phyloP scores from a whole-genome alignment of 2,329 filamentous ascomycete species.

The Aspergillus sclerotialis region DNA sequence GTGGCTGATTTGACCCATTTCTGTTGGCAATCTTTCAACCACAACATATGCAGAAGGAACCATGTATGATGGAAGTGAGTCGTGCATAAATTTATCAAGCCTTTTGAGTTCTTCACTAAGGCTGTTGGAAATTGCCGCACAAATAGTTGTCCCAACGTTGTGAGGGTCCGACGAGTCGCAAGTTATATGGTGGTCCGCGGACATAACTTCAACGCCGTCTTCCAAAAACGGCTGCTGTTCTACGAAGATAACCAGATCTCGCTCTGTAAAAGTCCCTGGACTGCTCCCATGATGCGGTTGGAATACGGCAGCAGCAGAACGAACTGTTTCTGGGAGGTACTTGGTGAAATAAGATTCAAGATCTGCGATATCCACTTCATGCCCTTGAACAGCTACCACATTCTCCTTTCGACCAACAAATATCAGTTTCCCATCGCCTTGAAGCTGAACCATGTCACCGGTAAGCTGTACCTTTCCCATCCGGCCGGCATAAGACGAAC shows the following conservation, averaged over 20 bases:
- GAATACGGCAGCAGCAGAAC: conserved; percentile 22
- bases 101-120: conserved; percentile 32
- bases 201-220: conserved; percentile 20
- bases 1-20: conserved; percentile 22
- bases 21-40: conserved; percentile 30
- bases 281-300: conserved; percentile 10
- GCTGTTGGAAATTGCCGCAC: conserved; percentile 18
- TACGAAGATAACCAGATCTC: conserved; percentile 24
- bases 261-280: conserved; percentile 7
- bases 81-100: conserved; percentile 37
- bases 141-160: conserved; percentile 9
- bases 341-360: conserved; percentile 32
- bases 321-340: conserved; percentile 25
- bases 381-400: conserved; percentile 27
- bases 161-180: conserved; percentile 7
- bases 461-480: conserved; percentile 22
- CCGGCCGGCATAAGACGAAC: conserved; percentile 21
- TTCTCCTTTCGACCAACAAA: conserved; percentile 30
- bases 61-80: conserved; percentile 41
- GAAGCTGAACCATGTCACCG: conserved; percentile 25
- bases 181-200: conserved; percentile 15
- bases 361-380: conserved; percentile 34
- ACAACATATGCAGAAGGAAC: conserved; percentile 38
- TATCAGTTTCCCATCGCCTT: conserved; percentile 20
- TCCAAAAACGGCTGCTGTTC: conserved; percentile 21